A percentile compares a stretch with the other conserved stretches of the same genome.
Conservation (phyloP, 2,329 filamentous ascomycete genomes). For the Colletotrichum ledebouriae region DNA sequence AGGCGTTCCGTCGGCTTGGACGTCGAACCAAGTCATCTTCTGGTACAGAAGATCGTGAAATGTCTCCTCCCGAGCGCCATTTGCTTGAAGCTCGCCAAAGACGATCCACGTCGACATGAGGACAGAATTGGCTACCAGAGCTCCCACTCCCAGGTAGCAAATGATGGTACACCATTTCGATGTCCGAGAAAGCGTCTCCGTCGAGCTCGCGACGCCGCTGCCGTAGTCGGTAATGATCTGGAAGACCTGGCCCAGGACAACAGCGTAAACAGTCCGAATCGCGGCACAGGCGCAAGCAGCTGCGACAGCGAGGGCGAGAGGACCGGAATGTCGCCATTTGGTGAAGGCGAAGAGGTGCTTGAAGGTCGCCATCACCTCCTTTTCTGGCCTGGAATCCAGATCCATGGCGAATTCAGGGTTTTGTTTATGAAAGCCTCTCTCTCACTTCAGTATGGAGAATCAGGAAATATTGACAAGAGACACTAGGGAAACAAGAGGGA, state of each 20-base stretch:
- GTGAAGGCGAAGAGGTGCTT: conserved; percentile 79
- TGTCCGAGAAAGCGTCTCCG: conserved; percentile 68
- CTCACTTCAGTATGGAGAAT: too few species aligned
- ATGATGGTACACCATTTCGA: conserved; percentile 72
- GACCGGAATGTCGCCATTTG: conserved; percentile 67
- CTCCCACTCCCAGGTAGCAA: conserved; percentile 71
- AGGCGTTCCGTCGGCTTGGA: conserved; percentile 76
- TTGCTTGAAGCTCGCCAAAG: conserved; percentile 86
- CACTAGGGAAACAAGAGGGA: too few species aligned
- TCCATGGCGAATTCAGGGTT: background rate
- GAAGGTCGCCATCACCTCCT: conserved; percentile 47
- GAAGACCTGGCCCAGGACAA: conserved; percentile 83
- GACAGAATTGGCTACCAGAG: conserved; percentile 75
- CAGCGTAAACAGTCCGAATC: conserved; percentile 73
- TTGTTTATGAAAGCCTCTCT: too few species aligned
- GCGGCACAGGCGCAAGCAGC: conserved; percentile 72
- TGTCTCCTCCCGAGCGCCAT: conserved; percentile 71
- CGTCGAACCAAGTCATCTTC: conserved; percentile 87
- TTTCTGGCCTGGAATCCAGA: background rate
- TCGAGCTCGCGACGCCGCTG: conserved; percentile 61
- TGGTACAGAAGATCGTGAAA: conserved; percentile 65
- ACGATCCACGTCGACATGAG: conserved; percentile 80
- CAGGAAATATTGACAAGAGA: too few species aligned
- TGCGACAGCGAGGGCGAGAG: conserved; percentile 67
- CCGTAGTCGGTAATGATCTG: conserved; percentile 77